Conservation (phyloP, 768 basidiomycete species). For the Auriscalpium vulgare region DNA sequence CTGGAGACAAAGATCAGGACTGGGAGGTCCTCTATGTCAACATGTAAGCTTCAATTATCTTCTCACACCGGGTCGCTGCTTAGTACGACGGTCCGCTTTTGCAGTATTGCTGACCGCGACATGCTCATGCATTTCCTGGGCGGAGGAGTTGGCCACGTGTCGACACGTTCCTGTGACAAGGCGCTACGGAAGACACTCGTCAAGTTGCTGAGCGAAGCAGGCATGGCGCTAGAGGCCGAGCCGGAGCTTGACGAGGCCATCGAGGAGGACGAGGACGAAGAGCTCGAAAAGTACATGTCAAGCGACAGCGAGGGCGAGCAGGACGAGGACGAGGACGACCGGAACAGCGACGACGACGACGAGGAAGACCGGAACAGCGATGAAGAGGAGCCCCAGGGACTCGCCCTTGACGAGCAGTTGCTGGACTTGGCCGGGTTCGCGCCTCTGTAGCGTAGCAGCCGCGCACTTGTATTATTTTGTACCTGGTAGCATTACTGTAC, state of each 20-base stretch:
- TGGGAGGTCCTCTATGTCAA: slow-evolving; percentile 16
- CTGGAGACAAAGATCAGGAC: slow-evolving; percentile 12
- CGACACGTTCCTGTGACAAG: neutral
- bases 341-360: neutral
- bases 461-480: too few species aligned
- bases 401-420: too few species aligned
- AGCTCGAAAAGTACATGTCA: neutral
- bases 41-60: slow-evolving; percentile 11
- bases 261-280: neutral
- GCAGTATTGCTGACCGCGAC: slow-evolving; percentile 23
- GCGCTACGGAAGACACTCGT: slow-evolving; percentile 2
- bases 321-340: neutral
- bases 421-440: too few species aligned
- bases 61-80: too few species aligned
- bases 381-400: neutral
- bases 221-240: neutral
- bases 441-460: too few species aligned
- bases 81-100: neutral
- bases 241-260: neutral
- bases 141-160: slow-evolving; percentile 18
- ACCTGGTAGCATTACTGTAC: too few species aligned
- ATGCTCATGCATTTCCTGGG: slow-evolving; percentile 20
- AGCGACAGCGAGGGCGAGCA: too few species aligned
- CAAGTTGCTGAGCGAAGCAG: neutral
- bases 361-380: neutral